These are phyloP conservation scores for Ustilago xerochloae DNA, from an alignment of 1,284 basidiomycete species.

Conservation along the genomic window DNA sequence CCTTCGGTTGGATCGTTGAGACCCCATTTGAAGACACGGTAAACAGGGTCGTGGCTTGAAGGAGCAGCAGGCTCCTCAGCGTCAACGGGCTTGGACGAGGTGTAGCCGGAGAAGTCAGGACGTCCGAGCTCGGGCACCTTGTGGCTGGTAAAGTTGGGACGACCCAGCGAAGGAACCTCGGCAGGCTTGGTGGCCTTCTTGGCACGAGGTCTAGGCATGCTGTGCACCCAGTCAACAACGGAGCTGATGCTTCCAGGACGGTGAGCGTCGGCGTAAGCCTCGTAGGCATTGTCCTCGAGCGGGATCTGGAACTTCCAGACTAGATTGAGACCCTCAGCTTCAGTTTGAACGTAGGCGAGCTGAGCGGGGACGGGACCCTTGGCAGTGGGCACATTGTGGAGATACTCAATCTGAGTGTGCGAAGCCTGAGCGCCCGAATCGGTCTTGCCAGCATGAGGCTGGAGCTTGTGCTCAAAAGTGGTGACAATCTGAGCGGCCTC, in stretches of 20 bases:
- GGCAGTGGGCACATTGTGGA: conserved; percentile 56
- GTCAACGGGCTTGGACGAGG: conserved; percentile 16
- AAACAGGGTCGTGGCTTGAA: conserved; percentile 42
- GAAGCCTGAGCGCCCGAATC: conserved; percentile 38
- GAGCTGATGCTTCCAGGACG: conserved; percentile 47
- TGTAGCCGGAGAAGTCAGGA: conserved; percentile 46
- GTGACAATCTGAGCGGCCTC: conserved; percentile 48
- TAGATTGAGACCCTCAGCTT: conserved; percentile 42
- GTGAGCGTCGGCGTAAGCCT: conserved; percentile 57
- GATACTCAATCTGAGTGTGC: conserved; percentile 49
- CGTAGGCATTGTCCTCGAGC: conserved; percentile 58
- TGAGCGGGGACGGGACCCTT: conserved; percentile 57
- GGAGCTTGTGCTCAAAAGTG: conserved; percentile 55
- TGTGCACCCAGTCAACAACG: conserved; percentile 59
- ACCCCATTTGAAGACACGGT: conserved; percentile 60
- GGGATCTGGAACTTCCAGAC: conserved; percentile 59
- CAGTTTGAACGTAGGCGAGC: conserved; percentile 55
- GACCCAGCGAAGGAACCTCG: conserved; percentile 21
- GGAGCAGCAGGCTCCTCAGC: conserved; percentile 1
- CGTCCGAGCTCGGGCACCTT: conserved; percentile 46
- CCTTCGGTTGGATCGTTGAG: conserved; percentile 61
- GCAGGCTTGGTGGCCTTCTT: conserved; percentile 15
- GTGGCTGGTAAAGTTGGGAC: conserved; percentile 25
- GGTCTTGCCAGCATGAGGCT: conserved; percentile 47
- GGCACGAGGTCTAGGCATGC: conserved; percentile 38